Evolutionary conservation across 306 rosid species (phyloP).

Genomic region (Pueraria montana): DNA sequence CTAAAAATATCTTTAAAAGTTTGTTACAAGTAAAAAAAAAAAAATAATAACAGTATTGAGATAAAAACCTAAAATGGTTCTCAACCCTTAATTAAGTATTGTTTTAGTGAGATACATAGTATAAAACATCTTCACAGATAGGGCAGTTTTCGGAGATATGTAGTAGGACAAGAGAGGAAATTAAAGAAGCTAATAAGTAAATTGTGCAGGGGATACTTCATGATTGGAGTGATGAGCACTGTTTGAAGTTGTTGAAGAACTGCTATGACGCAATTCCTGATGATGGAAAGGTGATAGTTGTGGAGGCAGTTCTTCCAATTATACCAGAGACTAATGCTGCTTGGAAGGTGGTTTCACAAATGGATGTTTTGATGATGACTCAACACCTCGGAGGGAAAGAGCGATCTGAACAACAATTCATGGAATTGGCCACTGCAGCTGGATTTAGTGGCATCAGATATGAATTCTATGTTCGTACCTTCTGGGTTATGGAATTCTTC

Average conservation of each 20-base stretch:
- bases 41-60: no score
- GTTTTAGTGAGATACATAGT: no score
- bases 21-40: no score
- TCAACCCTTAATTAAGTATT: no score
- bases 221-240: constrained; percentile 55
- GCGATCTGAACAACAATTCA: constrained; percentile 56
- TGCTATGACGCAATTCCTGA: constrained; percentile 60
- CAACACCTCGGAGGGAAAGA: constrained; percentile 66
- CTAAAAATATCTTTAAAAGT: no score
- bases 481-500: constrained; percentile 68
- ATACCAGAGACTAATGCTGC: constrained; percentile 43
- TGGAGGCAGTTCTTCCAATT: constrained; percentile 53
- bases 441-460: constrained; percentile 62
- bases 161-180: no score
- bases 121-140: no score
- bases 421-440: constrained; percentile 57
- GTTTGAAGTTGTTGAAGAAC: constrained; percentile 58
- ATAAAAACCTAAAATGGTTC: no score
- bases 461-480: constrained; percentile 46
- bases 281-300: constrained; percentile 63
- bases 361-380: constrained; percentile 64
- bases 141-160: no score
- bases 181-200: no score
- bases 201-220: constrained; percentile 52
- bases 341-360: constrained; percentile 8